These are phyloP conservation scores for Aspergillus tubingensis DNA, from an alignment of 2,329 filamentous ascomycete genomes.

Conservation along the genomic window DNA sequence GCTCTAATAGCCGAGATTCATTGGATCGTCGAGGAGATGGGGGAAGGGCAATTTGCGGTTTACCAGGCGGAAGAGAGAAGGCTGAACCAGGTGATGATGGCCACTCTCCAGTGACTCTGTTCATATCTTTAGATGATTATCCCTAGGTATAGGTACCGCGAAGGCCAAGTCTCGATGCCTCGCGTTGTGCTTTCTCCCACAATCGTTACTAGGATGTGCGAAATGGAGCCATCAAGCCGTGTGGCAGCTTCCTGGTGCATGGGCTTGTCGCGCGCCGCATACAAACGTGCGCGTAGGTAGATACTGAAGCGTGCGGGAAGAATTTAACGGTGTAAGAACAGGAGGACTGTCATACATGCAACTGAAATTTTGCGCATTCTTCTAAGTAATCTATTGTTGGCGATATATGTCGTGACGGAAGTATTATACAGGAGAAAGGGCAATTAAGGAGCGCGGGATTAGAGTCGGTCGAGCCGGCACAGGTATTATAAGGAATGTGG, in stretches of 20 bases:
- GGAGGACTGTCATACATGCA: not conserved
- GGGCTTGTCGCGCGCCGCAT: no score
- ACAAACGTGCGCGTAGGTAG: no score
- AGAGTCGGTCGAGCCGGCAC: not conserved
- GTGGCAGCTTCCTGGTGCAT: no score
- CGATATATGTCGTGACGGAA: slow-evolving; percentile 5
- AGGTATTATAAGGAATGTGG: not conserved
- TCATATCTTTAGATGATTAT: no score
- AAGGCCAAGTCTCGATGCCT: no score
- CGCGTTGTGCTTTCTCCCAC: no score
- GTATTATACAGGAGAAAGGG: slow-evolving; percentile 3
- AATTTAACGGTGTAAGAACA: no score
- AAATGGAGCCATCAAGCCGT: no score
- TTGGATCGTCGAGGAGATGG: not conserved
- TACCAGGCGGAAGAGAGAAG: not conserved
- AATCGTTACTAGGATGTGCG: no score
- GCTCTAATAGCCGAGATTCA: not conserved
- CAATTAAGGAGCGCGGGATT: not conserved
- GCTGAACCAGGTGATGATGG: not conserved
- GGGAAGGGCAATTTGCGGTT: not conserved
- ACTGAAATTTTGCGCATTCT: not conserved
- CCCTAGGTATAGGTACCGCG: no score
- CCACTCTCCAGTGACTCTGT: no score
- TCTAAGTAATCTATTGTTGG: slow-evolving; percentile 3
- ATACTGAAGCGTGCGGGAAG: no score